Conservation (phyloP, 1,139 yeast species). For the Zygosaccharomyces sapae region DNA sequence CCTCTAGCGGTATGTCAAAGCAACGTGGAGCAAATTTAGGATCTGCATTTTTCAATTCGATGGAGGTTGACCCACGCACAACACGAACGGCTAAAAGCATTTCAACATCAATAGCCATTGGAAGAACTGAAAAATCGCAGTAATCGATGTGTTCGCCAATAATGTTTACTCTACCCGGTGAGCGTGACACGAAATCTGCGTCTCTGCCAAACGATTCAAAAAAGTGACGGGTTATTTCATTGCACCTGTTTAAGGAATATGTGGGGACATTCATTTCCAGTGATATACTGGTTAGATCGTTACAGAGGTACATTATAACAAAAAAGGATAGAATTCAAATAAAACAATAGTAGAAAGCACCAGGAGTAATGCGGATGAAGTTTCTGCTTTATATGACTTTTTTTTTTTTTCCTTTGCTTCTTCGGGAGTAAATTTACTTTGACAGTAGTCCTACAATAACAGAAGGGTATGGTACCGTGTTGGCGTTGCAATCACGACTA, state of each 20-base stretch:
- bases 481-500: too few species aligned
- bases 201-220: constrained; percentile 18
- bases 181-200: constrained; percentile 47
- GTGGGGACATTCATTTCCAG: constrained; percentile 2
- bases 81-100: constrained; percentile 52
- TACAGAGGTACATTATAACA: constrained; percentile 1
- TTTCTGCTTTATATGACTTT: not conserved
- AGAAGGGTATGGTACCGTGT: too few species aligned
- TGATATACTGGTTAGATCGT: constrained; percentile 2
- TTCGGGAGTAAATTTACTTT: not conserved
- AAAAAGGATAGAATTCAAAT: not conserved
- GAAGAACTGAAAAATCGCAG: constrained; percentile 62
- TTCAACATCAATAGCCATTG: constrained; percentile 72
- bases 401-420: not conserved
- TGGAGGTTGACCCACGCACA: constrained; percentile 32
- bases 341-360: not conserved
- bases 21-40: constrained; percentile 40
- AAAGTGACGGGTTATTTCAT: constrained; percentile 17
- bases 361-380: not conserved
- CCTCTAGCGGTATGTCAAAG: constrained; percentile 44
- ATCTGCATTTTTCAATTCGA: constrained; percentile 46
- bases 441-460: too few species aligned
- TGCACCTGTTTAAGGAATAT: constrained; percentile 17
- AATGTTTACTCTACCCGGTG: constrained; percentile 73
- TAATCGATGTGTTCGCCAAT: constrained; percentile 78